phyloP scores from a whole-genome alignment of 352 stramenopile genomes.

The Phytophthora europaea region DNA sequence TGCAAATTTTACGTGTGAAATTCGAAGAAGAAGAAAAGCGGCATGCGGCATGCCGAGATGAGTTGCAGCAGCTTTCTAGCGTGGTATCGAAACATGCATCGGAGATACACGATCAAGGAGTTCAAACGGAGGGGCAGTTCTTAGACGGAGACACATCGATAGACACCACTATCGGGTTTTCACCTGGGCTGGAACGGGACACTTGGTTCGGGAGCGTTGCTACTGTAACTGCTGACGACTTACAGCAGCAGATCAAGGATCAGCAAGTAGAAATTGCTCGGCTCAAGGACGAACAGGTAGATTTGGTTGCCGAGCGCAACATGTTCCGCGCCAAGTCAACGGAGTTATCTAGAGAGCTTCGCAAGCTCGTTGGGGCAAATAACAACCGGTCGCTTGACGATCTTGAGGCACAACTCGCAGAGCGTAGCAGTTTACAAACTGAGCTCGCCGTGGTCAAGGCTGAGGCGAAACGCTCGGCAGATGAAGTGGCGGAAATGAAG shows the following conservation, averaged over 20 bases:
- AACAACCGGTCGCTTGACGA: slow-evolving; percentile 65
- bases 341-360: slow-evolving; percentile 71
- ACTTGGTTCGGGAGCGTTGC: slow-evolving; percentile 40
- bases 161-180: slow-evolving; percentile 14
- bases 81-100: slow-evolving; percentile 19
- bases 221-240: slow-evolving; percentile 50
- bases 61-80: slow-evolving; percentile 46
- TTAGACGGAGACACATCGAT: slow-evolving; percentile 16
- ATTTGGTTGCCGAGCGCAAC: slow-evolving; percentile 66
- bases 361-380: slow-evolving; percentile 60
- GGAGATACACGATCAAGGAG: slow-evolving; percentile 40
- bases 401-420: slow-evolving; percentile 64
- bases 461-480: slow-evolving; percentile 57
- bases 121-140: slow-evolving; percentile 62
- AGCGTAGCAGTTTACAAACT: slow-evolving; percentile 61
- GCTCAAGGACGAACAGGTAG: slow-evolving; percentile 50
- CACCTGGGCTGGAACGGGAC: slow-evolving; percentile 30
- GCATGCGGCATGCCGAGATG: slow-evolving; percentile 50
- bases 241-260: slow-evolving; percentile 51
- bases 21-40: slow-evolving; percentile 61
- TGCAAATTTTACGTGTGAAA: slow-evolving; percentile 54
- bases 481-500: slow-evolving; percentile 75
- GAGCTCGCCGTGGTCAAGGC: slow-evolving; percentile 67
- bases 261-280: slow-evolving; percentile 38
- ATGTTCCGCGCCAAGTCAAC: slow-evolving; percentile 58